Evolutionary conservation across 2,329 filamentous ascomycete genomes (phyloP), one percentile per base, ranked within the genome.

Genomic region (Boeremia exigua): DNA sequence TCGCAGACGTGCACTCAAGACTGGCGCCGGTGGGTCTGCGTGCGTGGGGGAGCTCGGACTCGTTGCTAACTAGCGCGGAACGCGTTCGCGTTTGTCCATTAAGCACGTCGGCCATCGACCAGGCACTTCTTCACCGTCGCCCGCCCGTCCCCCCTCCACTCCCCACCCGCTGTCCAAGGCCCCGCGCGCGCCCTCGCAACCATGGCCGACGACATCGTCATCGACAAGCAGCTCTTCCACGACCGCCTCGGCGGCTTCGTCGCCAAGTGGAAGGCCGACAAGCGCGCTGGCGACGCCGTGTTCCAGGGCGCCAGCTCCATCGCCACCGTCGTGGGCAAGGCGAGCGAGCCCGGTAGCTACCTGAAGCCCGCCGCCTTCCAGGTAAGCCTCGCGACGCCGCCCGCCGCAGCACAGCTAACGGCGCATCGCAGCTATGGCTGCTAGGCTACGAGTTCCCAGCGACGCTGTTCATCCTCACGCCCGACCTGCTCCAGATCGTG

Each of bases 371-470:
- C 96, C 77, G 92, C 95, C 19, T 89, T 97, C 78, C 95, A 98
- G 81, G 92, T 96, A 83, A 74, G 89, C 23, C 4, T 9, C 6
- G 7, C 11, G 3, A 28, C 14, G 48, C 30, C 5, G 6, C 17
- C 32, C 19, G 23, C 60, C 65, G 43, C 62, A 54, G 19, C 34
- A 42, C 6, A 68, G 67, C 68, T 71, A 56, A 73, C 64, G 28
- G 30, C 30, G 52, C 25, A 40, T 59, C 63, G 58, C 76, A 97
- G 93, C 96, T 98, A 78, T 99, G 96, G 96, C 84, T 99, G 51
- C 86, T 99, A 60, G 95, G 95, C 69, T 99, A 99, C 82, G 95
- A 99, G 77, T 99, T 99, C 72, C 95, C 95, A 30, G 93, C 94
- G 34, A 99, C 95, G 0, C 82, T 99, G 61, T 92, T 99, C 82